These are phyloP conservation scores for Lactarius hatsudake DNA, from an alignment of 768 basidiomycete species.

Conservation along the genomic window DNA sequence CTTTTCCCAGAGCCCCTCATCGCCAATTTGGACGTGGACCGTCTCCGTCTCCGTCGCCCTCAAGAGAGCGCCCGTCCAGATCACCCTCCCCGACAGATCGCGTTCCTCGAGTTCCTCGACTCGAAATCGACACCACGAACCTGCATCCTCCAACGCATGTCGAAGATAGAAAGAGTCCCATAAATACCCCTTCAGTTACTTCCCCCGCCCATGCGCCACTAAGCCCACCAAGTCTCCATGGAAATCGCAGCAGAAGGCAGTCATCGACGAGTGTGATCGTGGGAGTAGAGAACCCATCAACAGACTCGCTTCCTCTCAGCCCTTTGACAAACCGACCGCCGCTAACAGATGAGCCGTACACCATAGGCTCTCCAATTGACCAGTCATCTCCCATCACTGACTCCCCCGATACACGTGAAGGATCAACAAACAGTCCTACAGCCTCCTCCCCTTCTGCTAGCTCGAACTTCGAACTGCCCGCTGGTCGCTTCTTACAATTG, in stretches of 20 bases:
- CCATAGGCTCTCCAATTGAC: neutral
- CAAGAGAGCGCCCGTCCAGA: conserved; percentile 1
- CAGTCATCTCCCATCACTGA: neutral
- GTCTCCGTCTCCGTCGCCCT: neutral
- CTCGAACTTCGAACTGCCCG: neutral
- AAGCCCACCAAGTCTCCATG: neutral
- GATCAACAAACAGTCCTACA: neutral
- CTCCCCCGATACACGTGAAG: neutral
- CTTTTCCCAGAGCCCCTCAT: neutral
- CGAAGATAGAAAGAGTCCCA: neutral
- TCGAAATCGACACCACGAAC: conserved; percentile 1
- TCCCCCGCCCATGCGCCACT: neutral
- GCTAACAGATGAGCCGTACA: neutral
- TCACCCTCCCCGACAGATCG: neutral
- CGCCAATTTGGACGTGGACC: conserved; percentile 18
- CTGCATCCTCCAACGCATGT: neutral
- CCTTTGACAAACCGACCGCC: neutral
- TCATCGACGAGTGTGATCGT: conserved; percentile 7
- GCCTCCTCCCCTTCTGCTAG: neutral
- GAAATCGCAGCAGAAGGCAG: conserved; percentile 2
- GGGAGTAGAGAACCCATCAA: conserved; percentile 14
- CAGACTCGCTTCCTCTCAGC: neutral
- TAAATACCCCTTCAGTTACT: neutral
- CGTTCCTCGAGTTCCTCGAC: neutral
- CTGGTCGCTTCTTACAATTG: conserved; percentile 6